phyloP scores from a whole-genome alignment of 768 basidiomycete genomes.

The Nidularia sp. region DNA sequence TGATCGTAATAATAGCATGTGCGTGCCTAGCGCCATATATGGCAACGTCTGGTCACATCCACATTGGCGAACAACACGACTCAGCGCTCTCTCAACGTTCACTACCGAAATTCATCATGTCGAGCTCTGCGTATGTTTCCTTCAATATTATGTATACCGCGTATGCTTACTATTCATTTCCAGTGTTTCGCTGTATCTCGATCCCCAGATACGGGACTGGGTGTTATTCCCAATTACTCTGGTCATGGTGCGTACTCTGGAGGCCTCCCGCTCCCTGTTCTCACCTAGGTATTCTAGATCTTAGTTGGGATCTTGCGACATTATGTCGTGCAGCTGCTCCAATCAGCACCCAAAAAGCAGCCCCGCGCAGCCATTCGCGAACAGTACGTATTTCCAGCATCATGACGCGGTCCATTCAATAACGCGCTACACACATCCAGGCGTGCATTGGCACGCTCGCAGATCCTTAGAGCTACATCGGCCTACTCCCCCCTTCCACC shows the following conservation, averaged over 20 bases:
- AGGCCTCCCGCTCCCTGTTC: not conserved
- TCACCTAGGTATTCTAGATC: constrained; percentile 49
- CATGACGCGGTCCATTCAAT: too few species aligned
- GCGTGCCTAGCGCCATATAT: too few species aligned
- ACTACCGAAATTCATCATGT: constrained; percentile 14
- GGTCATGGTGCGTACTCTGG: constrained; percentile 72
- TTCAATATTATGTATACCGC: not conserved
- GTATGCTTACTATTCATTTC: constrained; percentile 1
- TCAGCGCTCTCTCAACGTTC: not conserved
- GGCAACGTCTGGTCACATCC: too few species aligned
- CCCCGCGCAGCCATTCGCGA: constrained; percentile 79
- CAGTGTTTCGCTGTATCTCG: constrained; percentile 66
- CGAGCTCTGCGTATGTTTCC: constrained; percentile 35
- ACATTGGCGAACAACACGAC: not conserved
- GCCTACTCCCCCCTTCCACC: constrained; percentile 79
- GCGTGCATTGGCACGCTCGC: constrained; percentile 76
- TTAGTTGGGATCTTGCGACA: constrained; percentile 90
- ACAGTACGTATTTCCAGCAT: constrained; percentile 64
- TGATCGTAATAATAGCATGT: too few species aligned
- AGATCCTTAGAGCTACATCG: constrained; percentile 79
- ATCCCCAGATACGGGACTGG: constrained; percentile 95
- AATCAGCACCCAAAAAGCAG: constrained; percentile 78
- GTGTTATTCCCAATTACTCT: constrained; percentile 94
- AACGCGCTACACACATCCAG: too few species aligned
- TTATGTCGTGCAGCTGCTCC: constrained; percentile 85